These are phyloP conservation scores for Plasmodium gonderi DNA, from an alignment of 169 alveolate species.

Conservation along the genomic window DNA sequence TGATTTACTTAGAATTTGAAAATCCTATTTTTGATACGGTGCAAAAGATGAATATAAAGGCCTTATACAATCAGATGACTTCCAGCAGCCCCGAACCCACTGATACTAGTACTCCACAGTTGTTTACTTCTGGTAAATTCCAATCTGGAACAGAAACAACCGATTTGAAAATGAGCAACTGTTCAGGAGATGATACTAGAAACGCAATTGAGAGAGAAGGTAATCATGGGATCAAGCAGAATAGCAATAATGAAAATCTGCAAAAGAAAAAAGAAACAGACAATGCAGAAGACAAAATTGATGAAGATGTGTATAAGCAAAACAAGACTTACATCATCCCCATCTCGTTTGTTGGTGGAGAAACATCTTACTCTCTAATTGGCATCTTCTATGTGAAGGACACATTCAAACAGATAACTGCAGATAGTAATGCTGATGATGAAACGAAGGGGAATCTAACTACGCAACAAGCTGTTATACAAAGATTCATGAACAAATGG, in stretches of 20 bases:
- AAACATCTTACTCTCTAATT: constrained; percentile 58
- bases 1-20: constrained; percentile 38
- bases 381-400: constrained; percentile 42
- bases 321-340: constrained; percentile 53
- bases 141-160: no score
- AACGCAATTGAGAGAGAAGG: not conserved
- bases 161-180: no score
- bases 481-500: constrained; percentile 44
- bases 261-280: not conserved
- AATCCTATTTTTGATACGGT: constrained; percentile 38
- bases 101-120: no score
- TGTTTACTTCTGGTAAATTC: no score
- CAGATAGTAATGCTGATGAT: not conserved
- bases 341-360: constrained; percentile 69
- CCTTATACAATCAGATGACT: not conserved
- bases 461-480: not conserved
- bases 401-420: not conserved
- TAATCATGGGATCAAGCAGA: not conserved
- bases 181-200: no score
- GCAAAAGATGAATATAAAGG: constrained; percentile 25
- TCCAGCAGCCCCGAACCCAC: not conserved
- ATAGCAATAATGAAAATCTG: not conserved
- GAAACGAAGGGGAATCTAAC: no score
- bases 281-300: not conserved
- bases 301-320: constrained; percentile 7